A percentile compares a stretch with the other conserved stretches of the same genome.
These are phyloP conservation scores for Nannochloropsis salina DNA, from an alignment of 108 stramenopile genomes.

Conservation along the genomic window DNA sequence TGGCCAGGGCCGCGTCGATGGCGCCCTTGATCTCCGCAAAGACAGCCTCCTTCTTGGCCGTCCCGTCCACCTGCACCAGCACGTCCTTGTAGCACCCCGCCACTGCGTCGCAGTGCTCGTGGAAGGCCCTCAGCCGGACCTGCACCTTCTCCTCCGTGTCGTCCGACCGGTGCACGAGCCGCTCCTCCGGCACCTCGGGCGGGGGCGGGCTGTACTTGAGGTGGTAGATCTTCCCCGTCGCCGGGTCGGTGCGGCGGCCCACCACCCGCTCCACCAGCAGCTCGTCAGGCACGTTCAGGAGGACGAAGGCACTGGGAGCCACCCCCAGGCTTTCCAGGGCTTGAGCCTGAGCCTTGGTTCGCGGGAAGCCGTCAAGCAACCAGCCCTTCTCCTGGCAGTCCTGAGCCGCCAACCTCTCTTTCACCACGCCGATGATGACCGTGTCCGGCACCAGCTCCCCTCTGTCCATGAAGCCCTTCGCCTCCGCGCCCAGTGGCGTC, in stretches of 20 bases:
- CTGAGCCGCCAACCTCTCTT: slow-evolving; percentile 68
- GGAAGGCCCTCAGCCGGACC: slow-evolving; percentile 78
- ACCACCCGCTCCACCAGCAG: slow-evolving; percentile 86
- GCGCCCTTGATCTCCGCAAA: not conserved
- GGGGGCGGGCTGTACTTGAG: slow-evolving; percentile 80
- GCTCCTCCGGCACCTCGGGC: slow-evolving; percentile 59
- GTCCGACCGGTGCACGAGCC: slow-evolving; percentile 79
- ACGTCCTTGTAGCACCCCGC: slow-evolving; percentile 23
- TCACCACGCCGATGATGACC: slow-evolving; percentile 81
- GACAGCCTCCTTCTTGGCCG: slow-evolving; percentile 14
- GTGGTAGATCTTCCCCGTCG: slow-evolving; percentile 91
- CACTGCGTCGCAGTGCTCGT: slow-evolving; percentile 40
- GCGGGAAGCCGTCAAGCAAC: slow-evolving; percentile 95
- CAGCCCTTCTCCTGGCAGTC: slow-evolving; percentile 81
- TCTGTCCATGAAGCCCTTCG: slow-evolving; percentile 72
- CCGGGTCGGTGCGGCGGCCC: slow-evolving; percentile 89
- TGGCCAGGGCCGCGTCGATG: not conserved
- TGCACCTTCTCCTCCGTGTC: slow-evolving; percentile 94
- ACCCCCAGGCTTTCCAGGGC: slow-evolving; percentile 56
- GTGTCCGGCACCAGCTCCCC: slow-evolving; percentile 93
- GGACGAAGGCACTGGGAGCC: slow-evolving; percentile 75
- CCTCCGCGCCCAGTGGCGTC: slow-evolving; percentile 71
- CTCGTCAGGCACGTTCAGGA: slow-evolving; percentile 86
- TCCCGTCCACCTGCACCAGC: slow-evolving; percentile 30
- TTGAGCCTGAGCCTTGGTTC: slow-evolving; percentile 72